A percentile compares a stretch with the other conserved stretches of the same genome.
Conservation (phyloP, 2,329 filamentous ascomycete species). For the Tolypocladium sp. region DNA sequence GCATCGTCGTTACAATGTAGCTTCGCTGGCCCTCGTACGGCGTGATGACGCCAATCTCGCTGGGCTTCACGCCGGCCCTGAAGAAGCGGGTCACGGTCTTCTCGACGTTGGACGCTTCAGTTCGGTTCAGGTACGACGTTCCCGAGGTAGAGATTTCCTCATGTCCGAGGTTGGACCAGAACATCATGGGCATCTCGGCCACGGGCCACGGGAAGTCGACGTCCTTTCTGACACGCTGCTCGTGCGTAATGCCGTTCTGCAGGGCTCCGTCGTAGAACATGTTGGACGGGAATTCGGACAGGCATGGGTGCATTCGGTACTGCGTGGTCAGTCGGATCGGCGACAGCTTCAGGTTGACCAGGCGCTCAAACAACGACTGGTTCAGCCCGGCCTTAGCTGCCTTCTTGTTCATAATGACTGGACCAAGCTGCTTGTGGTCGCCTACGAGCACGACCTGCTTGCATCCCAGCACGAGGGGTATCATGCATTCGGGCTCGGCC, state of each 20-base stretch:
- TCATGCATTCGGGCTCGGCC: slow-evolving; percentile 98
- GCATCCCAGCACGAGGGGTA: slow-evolving; percentile 90
- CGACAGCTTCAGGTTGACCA: slow-evolving; percentile 82
- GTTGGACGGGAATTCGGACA: slow-evolving; percentile 96
- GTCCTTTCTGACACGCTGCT: slow-evolving; percentile 79
- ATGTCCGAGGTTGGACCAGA: slow-evolving; percentile 96
- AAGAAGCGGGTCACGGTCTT: slow-evolving; percentile 98
- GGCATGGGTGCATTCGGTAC: slow-evolving; percentile 97
- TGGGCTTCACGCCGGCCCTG: slow-evolving; percentile 92
- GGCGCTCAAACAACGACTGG: slow-evolving; percentile 94
- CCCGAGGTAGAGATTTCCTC: slow-evolving; percentile 97
- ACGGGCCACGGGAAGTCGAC: slow-evolving; percentile 99
- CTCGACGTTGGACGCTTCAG: slow-evolving; percentile 93
- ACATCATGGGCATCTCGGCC: slow-evolving; percentile 96
- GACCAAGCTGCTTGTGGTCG: slow-evolving; percentile 94
- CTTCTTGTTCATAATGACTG: slow-evolving; percentile 99
- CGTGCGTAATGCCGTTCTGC: slow-evolving; percentile 90
- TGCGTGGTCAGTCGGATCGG: slow-evolving; percentile 94
- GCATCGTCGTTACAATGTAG: slow-evolving; percentile 99
- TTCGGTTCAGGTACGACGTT: slow-evolving; percentile 96
- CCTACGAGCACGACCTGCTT: slow-evolving; percentile 99
- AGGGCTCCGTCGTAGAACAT: slow-evolving; percentile 99
- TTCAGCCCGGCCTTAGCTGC: slow-evolving; percentile 95
- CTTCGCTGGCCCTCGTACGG: slow-evolving; percentile 97
- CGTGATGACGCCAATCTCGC: slow-evolving; percentile 94